Base-by-base conservation (phyloP, 805 yeast genomes). In the Priceomyces carsonii region DNA sequence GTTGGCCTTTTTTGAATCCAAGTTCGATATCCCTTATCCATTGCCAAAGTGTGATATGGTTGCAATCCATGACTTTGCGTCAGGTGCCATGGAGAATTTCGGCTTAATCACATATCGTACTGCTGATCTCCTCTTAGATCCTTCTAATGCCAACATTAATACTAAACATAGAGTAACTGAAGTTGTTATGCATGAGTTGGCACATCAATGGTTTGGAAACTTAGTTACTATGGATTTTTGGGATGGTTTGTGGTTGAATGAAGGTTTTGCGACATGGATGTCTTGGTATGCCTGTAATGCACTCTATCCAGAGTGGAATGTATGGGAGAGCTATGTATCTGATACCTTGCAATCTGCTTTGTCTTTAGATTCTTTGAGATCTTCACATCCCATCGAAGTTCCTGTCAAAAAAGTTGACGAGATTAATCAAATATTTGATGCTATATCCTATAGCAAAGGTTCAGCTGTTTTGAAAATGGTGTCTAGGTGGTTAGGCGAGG, bases 151-250 rank as follows among this genome's bases (percentile, higher is more conserved):
- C 32, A 78, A 80, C 42, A 66, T 78, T 43, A 69, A 67, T 40
- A 75, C 83, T 46, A 77, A 79, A 57, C 80, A 79, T 57, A 73
- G 90, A 58, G 93, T 85, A 25, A 84, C 89, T 23, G 91, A 85
- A 55, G 93, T 85, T 32, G 89, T 85, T 29, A 86, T 82, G 66
- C 95, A 85, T 66, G 95, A 85, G 65, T 73, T 85, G 66, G 93
- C 95, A 32, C 95, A 85, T 61, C 95, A 85, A 68, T 85, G 95
- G 95, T 85, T 85, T 52, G 95, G 95, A 56, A 82, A 85, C 61
- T 71, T 85, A 62, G 95, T 85, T 41, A 85, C 95, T 36, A 85
- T 85, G 95, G 90, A 85, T 54, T 85, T 87, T 82, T 85, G 95
- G 95, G 87, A 84, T 61, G 91, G 87, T 46, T 73, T 85, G 52